These are phyloP conservation scores for Lactifluus subvellereus DNA, from an alignment of 768 basidiomycete genomes.

Conservation along the genomic window DNA sequence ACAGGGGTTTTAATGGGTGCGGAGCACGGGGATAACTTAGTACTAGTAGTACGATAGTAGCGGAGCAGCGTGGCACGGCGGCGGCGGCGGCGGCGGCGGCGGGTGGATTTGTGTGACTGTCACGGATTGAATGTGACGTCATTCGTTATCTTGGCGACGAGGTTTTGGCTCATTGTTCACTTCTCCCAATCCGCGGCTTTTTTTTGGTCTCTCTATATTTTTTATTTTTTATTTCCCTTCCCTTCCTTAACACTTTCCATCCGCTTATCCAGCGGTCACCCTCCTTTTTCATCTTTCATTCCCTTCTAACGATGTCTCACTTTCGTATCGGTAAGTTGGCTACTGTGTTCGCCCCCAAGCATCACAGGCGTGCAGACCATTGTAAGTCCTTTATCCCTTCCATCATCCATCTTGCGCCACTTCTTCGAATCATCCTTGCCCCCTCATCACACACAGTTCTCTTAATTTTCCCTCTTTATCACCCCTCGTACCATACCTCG, in stretches of 20 bases:
- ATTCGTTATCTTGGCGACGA: no score
- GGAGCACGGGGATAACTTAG: no score
- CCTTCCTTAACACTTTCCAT: constrained; percentile 6
- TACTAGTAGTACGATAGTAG: no score
- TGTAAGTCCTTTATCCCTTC: constrained; percentile 4
- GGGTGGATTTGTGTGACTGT: no score
- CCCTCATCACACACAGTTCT: neutral
- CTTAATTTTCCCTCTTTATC: neutral
- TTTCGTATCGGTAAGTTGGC: constrained; percentile 2
- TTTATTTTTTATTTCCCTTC: neutral
- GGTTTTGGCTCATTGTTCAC: no score
- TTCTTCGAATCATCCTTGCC: neutral
- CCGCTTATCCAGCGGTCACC: constrained; percentile 23
- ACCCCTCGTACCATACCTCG: no score
- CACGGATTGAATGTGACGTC: no score
- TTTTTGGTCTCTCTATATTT: neutral
- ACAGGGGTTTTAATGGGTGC: no score
- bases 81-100: no score
- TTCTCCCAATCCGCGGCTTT: neutral
- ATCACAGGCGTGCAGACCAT: constrained; percentile 2
- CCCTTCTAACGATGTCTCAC: neutral
- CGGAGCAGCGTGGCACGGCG: no score
- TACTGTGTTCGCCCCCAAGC: neutral
- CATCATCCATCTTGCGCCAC: no score
- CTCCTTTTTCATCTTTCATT: constrained; percentile 15